Base-by-base conservation (phyloP, 345 rosid species). In the Citrus medica region DNA sequence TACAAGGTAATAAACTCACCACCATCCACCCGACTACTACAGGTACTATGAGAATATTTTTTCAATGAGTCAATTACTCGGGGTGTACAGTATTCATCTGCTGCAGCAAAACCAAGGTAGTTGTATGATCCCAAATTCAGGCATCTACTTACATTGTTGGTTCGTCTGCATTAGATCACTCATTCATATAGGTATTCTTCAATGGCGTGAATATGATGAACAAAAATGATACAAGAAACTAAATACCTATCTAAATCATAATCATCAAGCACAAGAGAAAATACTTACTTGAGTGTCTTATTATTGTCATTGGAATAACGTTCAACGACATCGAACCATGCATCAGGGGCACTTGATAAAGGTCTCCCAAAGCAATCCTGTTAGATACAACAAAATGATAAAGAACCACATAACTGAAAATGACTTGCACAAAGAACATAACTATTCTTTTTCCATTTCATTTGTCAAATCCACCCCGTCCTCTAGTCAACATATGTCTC, bases 101-200 rank as follows among this genome's bases (percentile, higher is more conserved):
- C 86, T 9, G 98, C 94, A 61, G 97, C 97, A 83, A 96, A 96
- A 13, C 99, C 99, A 77, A 96, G 97, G 85, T 96, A 96, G 74
- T 96, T 96, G 88, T 96, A 96, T 5, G 98, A 94, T 6, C 98
- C 99, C 90, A 96, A 82, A 84, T 96, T 96, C 63, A 96, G 96
- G 75, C 99, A 96, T 79, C 83, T 90, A 53, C 24, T 90, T 61
- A 80, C 70, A 24, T 95, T 92, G 9, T 89, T 71, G 32, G 97
- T 93, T 80, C 98, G 92, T 82, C 99, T 93, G 92, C 87, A 81
- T 3, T 8, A 67, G 71, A 75, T 28, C 42, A 22, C 37, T 68
- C 74, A 28, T 25, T 77, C 40, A 14, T 10, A 69, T 22, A 13
- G 9, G 42, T 37, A 27, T 38, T 67, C 51, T 12, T 46, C 73